Base-by-base conservation (phyloP, 768 basidiomycete species). In the Hypholoma fasciculare region DNA sequence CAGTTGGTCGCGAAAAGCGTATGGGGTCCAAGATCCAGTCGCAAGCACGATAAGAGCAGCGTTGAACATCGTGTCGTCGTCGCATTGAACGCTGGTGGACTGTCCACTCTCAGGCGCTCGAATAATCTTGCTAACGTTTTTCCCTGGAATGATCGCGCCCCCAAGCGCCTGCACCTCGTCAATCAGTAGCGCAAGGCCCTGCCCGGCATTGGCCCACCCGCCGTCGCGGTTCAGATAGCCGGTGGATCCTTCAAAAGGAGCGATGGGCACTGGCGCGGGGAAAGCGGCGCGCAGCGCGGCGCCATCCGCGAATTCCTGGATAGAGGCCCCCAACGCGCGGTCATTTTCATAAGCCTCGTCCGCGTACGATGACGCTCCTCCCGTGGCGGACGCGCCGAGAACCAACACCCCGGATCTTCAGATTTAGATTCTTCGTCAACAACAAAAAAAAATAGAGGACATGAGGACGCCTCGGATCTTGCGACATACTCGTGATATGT, bases 21-120 rank as follows among this genome's bases (percentile, higher is more conserved):
- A 87, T 8, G 91, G 84, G 1, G 94, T 94, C 96, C 96, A 97
- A 5, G 89, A 82, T 20, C 94, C 94, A 13, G 86, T 76, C 7
- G 92, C 85, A 36, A 95, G 69, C 27, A 96, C 75, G 7, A 93
- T 80, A 48, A 85, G 62, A 53, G 87, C 82, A 1, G 87, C 89
- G 14, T 73, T 63, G 61, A 85, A 81, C 11, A 68, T 61, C 2
- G 75, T 74, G 7, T 88, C 91, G 66, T 87, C 84, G 19, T 70
- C 70, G 60, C 90, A 86, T 30, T 71, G 70, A 4, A 94, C 90
- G 2, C 90, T 92, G 1, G 66, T 75, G 17, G 82, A 83, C 63
- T 58, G 76, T 34, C 77, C 74, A 58, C 67, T 65, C 37, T 20
- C 16, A 4, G 30, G 30, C 30, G 62, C 59, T 17, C 73, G 78